Conservation (phyloP, 345 rosid genomes). For the Rhizophora apiculata region DNA sequence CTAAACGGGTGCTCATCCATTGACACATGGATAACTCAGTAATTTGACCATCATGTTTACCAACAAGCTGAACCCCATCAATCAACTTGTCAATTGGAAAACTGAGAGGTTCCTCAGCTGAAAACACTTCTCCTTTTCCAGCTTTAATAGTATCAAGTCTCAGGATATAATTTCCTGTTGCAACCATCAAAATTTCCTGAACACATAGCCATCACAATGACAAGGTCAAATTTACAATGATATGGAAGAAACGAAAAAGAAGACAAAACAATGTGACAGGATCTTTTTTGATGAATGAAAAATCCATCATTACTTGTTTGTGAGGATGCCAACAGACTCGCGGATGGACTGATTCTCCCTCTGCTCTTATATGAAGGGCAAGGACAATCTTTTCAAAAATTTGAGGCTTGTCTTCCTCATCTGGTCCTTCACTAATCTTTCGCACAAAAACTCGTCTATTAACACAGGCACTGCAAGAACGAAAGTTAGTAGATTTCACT, state of each 20-base stretch:
- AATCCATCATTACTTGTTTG: conserved; percentile 60
- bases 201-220: background rate
- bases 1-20: conserved; percentile 79
- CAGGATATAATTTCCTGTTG: conserved; percentile 65
- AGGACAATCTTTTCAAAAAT: conserved; percentile 56
- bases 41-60: conserved; percentile 86
- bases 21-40: conserved; percentile 97
- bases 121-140: conserved; percentile 53
- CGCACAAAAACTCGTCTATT: conserved; percentile 76
- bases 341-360: conserved; percentile 59
- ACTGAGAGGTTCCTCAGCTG: conserved; percentile 70
- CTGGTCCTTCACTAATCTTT: conserved; percentile 74
- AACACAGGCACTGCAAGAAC: conserved; percentile 54
- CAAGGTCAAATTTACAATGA: background rate
- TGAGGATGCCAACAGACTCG: conserved; percentile 92
- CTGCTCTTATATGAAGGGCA: conserved; percentile 62
- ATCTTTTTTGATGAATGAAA: background rate
- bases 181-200: conserved; percentile 85
- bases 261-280: background rate
- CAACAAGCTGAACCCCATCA: conserved; percentile 78
- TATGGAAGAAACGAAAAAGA: background rate
- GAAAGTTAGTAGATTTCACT: conserved; percentile 9
- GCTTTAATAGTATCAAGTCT: conserved; percentile 73
- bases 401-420: conserved; percentile 66
- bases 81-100: conserved; percentile 62